Evolutionary conservation across 441 rosid genomes (phyloP).

Genomic region (Gossypium schwendimanii): DNA sequence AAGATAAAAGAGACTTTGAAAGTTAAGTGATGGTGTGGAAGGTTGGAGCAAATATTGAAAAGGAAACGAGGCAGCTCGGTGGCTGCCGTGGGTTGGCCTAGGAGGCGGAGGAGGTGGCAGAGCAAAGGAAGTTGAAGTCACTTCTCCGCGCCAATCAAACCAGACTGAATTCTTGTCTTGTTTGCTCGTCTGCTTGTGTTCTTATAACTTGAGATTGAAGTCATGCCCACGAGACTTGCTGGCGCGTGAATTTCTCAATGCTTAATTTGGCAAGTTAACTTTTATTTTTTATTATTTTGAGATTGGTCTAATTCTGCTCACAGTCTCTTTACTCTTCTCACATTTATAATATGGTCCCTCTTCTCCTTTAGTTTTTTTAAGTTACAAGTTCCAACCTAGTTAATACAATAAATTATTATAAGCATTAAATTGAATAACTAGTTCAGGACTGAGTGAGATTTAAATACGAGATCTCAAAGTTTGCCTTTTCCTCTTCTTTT

Average conservation of each 20-base stretch:
- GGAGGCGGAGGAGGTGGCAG: not conserved
- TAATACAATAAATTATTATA: too few species aligned
- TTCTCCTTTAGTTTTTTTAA: too few species aligned
- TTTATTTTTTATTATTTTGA: too few species aligned
- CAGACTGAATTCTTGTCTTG: not conserved
- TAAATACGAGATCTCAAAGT: too few species aligned
- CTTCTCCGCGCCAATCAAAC: not conserved
- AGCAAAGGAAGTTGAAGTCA: not conserved
- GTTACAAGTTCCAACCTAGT: too few species aligned
- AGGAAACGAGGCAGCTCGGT: not conserved
- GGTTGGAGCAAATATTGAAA: not conserved
- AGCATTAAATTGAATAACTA: too few species aligned
- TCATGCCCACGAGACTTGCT: not conserved
- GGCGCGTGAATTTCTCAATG: not conserved
- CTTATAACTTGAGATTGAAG: not conserved
- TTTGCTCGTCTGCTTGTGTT: not conserved
- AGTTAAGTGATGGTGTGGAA: not conserved
- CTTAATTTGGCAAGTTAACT: too few species aligned
- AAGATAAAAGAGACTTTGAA: not conserved
- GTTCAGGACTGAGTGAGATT: too few species aligned
- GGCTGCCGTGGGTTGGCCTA: not conserved
- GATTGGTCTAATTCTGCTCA: too few species aligned
- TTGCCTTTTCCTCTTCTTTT: too few species aligned
- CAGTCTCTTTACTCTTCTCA: too few species aligned
- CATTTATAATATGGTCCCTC: too few species aligned